Percentiles rank a stretch among this genome's conserved stretches.
phyloP scores from a whole-genome alignment of 2,329 filamentous ascomycete genomes.

The Aspergillus transmontanensis region DNA sequence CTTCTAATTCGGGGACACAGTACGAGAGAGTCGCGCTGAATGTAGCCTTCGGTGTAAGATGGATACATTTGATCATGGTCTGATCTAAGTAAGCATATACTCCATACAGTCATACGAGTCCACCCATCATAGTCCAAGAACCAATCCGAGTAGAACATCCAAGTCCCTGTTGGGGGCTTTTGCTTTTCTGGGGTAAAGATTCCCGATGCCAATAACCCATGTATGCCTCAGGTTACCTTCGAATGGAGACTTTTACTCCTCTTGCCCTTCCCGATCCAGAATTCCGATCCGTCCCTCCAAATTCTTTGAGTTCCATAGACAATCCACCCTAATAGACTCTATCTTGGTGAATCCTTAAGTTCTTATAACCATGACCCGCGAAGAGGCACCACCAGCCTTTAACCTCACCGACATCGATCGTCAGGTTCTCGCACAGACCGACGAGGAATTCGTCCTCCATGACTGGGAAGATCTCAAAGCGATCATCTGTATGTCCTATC shows the following conservation, averaged over 20 bases:
- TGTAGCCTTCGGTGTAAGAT: neutral
- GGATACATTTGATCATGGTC: neutral
- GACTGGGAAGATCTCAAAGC: constrained; percentile 55
- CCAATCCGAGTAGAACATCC: neutral
- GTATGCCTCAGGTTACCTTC: constrained; percentile 8
- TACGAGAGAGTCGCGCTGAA: neutral
- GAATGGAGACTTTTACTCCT: neutral
- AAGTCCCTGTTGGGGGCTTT: constrained; percentile 8
- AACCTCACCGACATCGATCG: constrained; percentile 54
- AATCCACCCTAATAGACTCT: neutral
- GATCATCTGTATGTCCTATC: constrained; percentile 51
- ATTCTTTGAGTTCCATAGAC: neutral
- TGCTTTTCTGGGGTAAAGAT: constrained; percentile 19
- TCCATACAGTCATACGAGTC: neutral
- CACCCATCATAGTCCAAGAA: neutral
- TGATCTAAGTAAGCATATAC: neutral
- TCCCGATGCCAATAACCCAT: neutral
- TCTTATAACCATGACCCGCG: constrained; percentile 13
- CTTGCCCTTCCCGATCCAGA: constrained; percentile 15
- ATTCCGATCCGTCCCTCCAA: constrained; percentile 11
- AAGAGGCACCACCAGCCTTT: constrained; percentile 40
- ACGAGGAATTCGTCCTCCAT: constrained; percentile 55
- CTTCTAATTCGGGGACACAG: neutral
- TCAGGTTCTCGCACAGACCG: constrained; percentile 51
- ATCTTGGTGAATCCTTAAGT: neutral